Percentiles rank a stretch among this genome's conserved stretches.
phyloP scores from a whole-genome alignment of 1,284 basidiomycete species.

The Cryptococcus sp. region DNA sequence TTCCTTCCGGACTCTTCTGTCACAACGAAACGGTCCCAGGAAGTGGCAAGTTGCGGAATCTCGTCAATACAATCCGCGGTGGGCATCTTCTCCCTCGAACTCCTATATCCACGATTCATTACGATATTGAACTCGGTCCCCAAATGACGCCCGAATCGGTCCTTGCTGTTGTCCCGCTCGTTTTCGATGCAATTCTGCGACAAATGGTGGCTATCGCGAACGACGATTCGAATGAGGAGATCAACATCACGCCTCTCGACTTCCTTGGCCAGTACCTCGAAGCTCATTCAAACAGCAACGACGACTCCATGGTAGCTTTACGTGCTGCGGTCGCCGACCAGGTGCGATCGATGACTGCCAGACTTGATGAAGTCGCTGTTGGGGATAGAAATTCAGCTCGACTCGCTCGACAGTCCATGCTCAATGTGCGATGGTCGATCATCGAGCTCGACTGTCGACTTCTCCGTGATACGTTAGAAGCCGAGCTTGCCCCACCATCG shows the following conservation, averaged over 20 bases:
- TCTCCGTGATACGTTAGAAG: background rate
- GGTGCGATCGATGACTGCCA: constrained; percentile 4
- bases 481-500: constrained; percentile 1
- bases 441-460: constrained; percentile 62
- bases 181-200: constrained; percentile 29
- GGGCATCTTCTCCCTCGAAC: no score
- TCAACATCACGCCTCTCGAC: constrained; percentile 18
- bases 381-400: constrained; percentile 11
- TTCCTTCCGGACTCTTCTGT: constrained; percentile 48
- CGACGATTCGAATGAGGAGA: constrained; percentile 8
- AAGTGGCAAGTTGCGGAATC: constrained; percentile 20
- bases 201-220: constrained; percentile 22
- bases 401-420: constrained; percentile 26
- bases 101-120: constrained; percentile 1
- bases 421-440: constrained; percentile 64
- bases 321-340: background rate
- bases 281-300: background rate
- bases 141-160: constrained; percentile 27
- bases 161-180: constrained; percentile 27
- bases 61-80: constrained; percentile 16
- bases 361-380: constrained; percentile 24
- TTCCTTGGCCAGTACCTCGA: constrained; percentile 29
- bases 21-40: constrained; percentile 25
- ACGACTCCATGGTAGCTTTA: constrained; percentile 4
- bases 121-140: constrained; percentile 24